A percentile compares a stretch with the other conserved stretches of the same genome.
Evolutionary conservation across 176 grass and related monocot species (phyloP).

Genomic region (Cocos nucifera): DNA sequence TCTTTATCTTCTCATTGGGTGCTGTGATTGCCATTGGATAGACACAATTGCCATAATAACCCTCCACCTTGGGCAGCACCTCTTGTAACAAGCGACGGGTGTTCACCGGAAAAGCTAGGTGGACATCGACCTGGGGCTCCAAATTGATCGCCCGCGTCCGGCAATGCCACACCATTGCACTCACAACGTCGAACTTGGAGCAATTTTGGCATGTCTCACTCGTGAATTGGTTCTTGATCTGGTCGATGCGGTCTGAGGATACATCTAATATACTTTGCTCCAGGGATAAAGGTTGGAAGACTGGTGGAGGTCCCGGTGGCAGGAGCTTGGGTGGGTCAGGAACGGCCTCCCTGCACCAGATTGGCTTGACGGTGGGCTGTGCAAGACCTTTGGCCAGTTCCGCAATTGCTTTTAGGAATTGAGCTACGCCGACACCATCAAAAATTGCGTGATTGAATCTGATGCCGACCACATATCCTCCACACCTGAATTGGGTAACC

Average conservation of each 20-base stretch:
- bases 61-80: slow-evolving; percentile 9
- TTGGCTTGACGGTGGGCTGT: slow-evolving; percentile 30
- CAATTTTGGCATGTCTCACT: slow-evolving; percentile 51
- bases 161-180: slow-evolving; percentile 50
- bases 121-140: slow-evolving; percentile 21
- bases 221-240: slow-evolving; percentile 39
- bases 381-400: slow-evolving; percentile 48
- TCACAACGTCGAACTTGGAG: slow-evolving; percentile 52
- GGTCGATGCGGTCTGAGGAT: slow-evolving; percentile 33
- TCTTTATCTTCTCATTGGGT: slow-evolving; percentile 4
- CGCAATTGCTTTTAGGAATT: background rate
- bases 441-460: no score
- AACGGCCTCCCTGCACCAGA: slow-evolving; percentile 55
- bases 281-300: slow-evolving; percentile 29
- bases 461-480: slow-evolving; percentile 42
- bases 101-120: slow-evolving; percentile 54
- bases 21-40: slow-evolving; percentile 47
- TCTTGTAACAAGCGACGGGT: slow-evolving; percentile 45
- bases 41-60: slow-evolving; percentile 68
- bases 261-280: slow-evolving; percentile 45
- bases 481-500: no score
- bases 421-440: no score
- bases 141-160: slow-evolving; percentile 43
- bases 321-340: slow-evolving; percentile 34
- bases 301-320: slow-evolving; percentile 19